Evolutionary conservation across 345 rosid species (phyloP).

Genomic region (Erucastrum elatum): DNA sequence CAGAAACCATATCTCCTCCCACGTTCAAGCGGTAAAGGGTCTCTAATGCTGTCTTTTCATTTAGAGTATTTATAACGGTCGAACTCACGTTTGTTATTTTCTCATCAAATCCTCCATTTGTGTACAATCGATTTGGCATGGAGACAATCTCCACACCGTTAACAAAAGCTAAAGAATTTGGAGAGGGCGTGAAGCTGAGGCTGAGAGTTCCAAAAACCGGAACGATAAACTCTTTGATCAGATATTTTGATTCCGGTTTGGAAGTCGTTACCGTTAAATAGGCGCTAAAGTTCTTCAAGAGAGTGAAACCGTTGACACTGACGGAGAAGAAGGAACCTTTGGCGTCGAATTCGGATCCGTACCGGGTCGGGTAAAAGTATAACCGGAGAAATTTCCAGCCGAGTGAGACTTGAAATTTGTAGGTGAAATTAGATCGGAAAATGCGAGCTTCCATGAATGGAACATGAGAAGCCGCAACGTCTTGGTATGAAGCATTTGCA

Average conservation of each 20-base stretch:
- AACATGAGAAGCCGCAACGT: not conserved
- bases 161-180: slow-evolving; percentile 33
- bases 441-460: slow-evolving; percentile 25
- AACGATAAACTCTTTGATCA: slow-evolving; percentile 31
- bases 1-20: not conserved
- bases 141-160: slow-evolving; percentile 46
- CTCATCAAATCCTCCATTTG: slow-evolving; percentile 22
- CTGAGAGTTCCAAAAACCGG: slow-evolving; percentile 26
- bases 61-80: fast-evolving
- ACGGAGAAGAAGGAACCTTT: slow-evolving; percentile 20
- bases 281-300: slow-evolving; percentile 44
- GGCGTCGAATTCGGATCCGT: slow-evolving; percentile 6
- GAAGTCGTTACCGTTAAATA: slow-evolving; percentile 1
- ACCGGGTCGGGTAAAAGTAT: slow-evolving; percentile 29
- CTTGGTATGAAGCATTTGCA: not conserved
- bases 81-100: not conserved
- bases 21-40: slow-evolving; percentile 39
- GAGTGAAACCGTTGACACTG: slow-evolving; percentile 29
- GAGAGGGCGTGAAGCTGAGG: slow-evolving; percentile 41
- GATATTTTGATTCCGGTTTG: not conserved
- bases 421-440: slow-evolving; percentile 23
- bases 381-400: slow-evolving; percentile 42
- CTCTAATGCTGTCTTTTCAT: slow-evolving; percentile 29
- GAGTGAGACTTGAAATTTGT: slow-evolving; percentile 17
- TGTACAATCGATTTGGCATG: slow-evolving; percentile 33